A percentile compares a stretch with the other conserved stretches of the same genome.
phyloP scores from a whole-genome alignment of 2,329 filamentous ascomycete genomes.

The Penicillium sp. region DNA sequence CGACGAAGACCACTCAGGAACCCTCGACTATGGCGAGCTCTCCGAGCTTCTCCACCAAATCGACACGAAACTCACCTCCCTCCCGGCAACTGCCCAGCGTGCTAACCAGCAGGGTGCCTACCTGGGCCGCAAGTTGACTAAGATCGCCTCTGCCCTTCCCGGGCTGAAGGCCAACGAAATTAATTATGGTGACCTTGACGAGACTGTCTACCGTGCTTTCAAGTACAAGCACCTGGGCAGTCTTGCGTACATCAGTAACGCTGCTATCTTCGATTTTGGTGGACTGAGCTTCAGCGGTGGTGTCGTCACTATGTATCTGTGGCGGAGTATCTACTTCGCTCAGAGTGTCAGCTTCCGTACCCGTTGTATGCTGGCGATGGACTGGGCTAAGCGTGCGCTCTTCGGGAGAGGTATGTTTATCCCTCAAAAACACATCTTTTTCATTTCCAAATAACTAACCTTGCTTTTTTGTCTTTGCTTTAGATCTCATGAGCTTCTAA shows the following conservation, averaged over 20 bases:
- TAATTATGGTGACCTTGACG: slow-evolving; percentile 84
- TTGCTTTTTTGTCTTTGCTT: background rate
- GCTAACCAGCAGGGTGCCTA: slow-evolving; percentile 96
- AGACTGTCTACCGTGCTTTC: slow-evolving; percentile 89
- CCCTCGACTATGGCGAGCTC: slow-evolving; percentile 90
- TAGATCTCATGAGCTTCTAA: slow-evolving; percentile 57
- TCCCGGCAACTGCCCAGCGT: slow-evolving; percentile 93
- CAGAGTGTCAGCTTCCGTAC: slow-evolving; percentile 94
- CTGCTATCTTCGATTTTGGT: slow-evolving; percentile 87
- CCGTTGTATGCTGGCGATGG: slow-evolving; percentile 87
- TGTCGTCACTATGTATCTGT: slow-evolving; percentile 89
- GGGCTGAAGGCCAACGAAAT: slow-evolving; percentile 78
- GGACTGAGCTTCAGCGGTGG: slow-evolving; percentile 79
- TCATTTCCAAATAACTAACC: slow-evolving; percentile 2
- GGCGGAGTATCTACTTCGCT: slow-evolving; percentile 95
- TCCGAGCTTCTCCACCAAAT: slow-evolving; percentile 86
- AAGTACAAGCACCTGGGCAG: slow-evolving; percentile 90
- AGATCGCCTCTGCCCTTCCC: slow-evolving; percentile 73
- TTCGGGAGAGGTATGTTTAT: slow-evolving; percentile 82
- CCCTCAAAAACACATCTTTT: background rate
- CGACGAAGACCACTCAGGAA: slow-evolving; percentile 89
- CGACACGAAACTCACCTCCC: slow-evolving; percentile 87
- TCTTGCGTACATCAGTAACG: slow-evolving; percentile 93
- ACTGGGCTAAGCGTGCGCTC: slow-evolving; percentile 94
- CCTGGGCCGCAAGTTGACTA: slow-evolving; percentile 90